A percentile compares a stretch with the other conserved stretches of the same genome.
Conservation (phyloP, 2,329 filamentous ascomycete genomes). For the Xylariales sp. region DNA sequence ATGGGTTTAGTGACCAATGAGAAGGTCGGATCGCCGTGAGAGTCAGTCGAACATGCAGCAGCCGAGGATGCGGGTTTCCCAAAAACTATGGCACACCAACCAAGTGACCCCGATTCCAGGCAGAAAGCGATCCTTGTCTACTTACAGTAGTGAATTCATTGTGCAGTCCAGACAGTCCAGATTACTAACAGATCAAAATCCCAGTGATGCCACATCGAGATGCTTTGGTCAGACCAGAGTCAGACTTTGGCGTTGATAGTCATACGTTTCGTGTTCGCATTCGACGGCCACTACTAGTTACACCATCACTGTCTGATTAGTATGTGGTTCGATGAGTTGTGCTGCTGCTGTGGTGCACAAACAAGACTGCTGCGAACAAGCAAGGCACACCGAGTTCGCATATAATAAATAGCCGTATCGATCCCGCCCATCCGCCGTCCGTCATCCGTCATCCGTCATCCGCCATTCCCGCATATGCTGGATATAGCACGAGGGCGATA, state of each 20-base stretch:
- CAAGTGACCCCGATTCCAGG: constrained; percentile 1
- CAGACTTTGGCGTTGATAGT: background rate
- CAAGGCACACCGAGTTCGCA: background rate
- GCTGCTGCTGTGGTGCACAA: background rate
- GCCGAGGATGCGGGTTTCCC: background rate
- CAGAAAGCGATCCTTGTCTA: background rate
- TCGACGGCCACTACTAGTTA: background rate
- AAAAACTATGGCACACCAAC: background rate
- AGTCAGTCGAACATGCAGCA: constrained; percentile 5
- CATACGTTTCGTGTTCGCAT: constrained; percentile 37
- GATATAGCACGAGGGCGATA: constrained; percentile 8
- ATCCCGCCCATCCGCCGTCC: constrained; percentile 2
- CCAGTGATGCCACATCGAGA: constrained; percentile 30
- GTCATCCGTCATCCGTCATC: too few relatives aligned
- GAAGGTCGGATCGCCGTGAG: constrained; percentile 11
- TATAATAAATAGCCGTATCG: constrained; percentile 13
- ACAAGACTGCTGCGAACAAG: too few relatives aligned
- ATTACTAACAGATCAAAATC: background rate
- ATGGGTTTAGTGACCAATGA: constrained; percentile 29
- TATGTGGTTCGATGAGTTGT: constrained; percentile 21
- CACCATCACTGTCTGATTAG: background rate
- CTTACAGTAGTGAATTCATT: background rate
- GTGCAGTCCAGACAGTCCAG: background rate
- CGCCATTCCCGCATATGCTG: constrained; percentile 3
- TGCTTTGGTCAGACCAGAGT: background rate